Conservation (phyloP, 805 yeast species). For the Candida yuanshanica region DNA sequence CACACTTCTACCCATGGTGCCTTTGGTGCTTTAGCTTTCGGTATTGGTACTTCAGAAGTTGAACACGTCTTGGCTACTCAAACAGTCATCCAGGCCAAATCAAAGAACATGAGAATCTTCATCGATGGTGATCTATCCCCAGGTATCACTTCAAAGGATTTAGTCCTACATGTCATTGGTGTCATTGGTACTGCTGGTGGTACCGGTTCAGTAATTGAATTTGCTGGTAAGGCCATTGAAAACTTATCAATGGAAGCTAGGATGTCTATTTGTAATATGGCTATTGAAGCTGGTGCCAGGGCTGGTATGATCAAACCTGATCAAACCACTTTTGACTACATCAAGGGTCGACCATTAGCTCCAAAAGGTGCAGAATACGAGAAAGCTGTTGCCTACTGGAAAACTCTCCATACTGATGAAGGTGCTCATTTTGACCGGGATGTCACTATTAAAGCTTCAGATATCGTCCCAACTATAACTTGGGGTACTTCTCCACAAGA, state of each 20-base stretch:
- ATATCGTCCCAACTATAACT: conserved; percentile 91
- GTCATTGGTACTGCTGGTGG: conserved; percentile 99
- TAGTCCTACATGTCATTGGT: conserved; percentile 91
- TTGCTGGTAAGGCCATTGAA: conserved; percentile 92
- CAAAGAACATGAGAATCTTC: conserved; percentile 89
- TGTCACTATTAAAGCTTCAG: conserved; percentile 72
- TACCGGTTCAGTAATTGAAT: conserved; percentile 94
- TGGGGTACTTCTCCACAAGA: conserved; percentile 99
- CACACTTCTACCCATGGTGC: conserved; percentile 99
- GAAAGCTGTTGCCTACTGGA: conserved; percentile 90
- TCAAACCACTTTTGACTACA: conserved; percentile 77
- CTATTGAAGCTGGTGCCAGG: conserved; percentile 98
- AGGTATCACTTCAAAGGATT: conserved; percentile 94
- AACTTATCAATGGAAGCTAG: conserved; percentile 92
- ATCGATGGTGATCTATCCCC: conserved; percentile 79
- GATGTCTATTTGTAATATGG: conserved; percentile 99
- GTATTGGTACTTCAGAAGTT: conserved; percentile 98
- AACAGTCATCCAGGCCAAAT: conserved; percentile 88
- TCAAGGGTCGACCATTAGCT: conserved; percentile 91
- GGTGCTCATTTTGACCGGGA: conserved; percentile 88
- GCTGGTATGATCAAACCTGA: conserved; percentile 99
- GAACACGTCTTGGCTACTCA: conserved; percentile 99
- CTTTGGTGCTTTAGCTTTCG: conserved; percentile 94
- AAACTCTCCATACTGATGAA: conserved; percentile 76
- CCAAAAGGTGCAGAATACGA: conserved; percentile 95